phyloP scores from a whole-genome alignment of 305 asterid genomes.

The Fraxinus greggii region DNA sequence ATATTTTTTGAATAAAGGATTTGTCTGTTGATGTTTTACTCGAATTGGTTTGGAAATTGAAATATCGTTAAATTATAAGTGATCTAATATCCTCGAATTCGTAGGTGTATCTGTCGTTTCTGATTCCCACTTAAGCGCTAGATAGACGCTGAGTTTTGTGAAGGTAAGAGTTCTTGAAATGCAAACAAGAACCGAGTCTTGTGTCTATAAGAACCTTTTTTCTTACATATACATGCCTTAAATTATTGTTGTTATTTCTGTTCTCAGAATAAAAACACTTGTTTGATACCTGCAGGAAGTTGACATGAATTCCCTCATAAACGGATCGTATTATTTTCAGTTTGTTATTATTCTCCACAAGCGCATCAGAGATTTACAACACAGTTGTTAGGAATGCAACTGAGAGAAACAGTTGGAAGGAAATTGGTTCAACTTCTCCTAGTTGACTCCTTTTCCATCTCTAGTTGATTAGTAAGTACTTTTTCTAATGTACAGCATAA shows the following conservation, averaged over 20 bases:
- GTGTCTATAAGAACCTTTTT: neutral
- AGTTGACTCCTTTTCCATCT: neutral
- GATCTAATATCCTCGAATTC: neutral
- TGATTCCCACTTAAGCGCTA: neutral
- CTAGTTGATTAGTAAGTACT: neutral
- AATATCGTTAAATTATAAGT: neutral
- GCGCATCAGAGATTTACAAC: neutral
- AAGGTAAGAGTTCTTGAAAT: neutral
- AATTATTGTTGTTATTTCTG: neutral
- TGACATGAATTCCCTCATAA: neutral
- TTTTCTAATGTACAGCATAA: neutral
- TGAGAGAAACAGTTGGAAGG: neutral
- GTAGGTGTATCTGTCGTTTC: neutral
- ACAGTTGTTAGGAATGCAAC: neutral
- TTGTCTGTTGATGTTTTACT: neutral
- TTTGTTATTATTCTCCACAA: neutral
- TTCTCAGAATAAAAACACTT: neutral
- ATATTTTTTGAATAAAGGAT: neutral
- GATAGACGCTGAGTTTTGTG: neutral
- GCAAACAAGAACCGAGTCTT: neutral
- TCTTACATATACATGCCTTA: neutral
- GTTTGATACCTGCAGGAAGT: neutral
- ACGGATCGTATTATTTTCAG: neutral
- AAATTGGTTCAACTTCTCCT: neutral
- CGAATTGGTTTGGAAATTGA: neutral